These are phyloP conservation scores for Blastobotrys chiropterorum DNA, from an alignment of 805 yeast species.

Conservation along the genomic window DNA sequence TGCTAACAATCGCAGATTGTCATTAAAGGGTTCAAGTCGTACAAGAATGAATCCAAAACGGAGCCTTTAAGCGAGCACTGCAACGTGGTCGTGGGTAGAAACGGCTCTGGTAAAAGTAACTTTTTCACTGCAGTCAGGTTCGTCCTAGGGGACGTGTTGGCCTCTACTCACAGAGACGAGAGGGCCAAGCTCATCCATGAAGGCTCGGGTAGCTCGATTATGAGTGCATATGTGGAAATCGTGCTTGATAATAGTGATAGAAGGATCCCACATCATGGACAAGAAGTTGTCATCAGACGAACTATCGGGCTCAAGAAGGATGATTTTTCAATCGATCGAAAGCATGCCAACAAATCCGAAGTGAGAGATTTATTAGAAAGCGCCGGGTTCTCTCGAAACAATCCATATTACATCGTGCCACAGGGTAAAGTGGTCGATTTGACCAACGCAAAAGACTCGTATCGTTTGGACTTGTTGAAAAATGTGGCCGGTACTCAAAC, in stretches of 20 bases:
- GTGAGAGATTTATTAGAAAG: constrained; percentile 76
- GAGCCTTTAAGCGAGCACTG: constrained; percentile 73
- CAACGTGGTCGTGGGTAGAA: constrained; percentile 82
- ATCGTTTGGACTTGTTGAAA: constrained; percentile 69
- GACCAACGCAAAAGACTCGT: constrained; percentile 83
- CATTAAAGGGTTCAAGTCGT: constrained; percentile 91
- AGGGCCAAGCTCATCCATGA: constrained; percentile 84
- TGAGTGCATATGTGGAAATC: constrained; percentile 91
- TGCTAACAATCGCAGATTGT: constrained; percentile 37
- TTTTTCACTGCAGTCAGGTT: constrained; percentile 92
- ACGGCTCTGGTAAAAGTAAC: constrained; percentile 96
- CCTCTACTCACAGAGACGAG: constrained; percentile 72
- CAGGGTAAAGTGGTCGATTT: constrained; percentile 87
- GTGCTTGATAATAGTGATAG: constrained; percentile 75
- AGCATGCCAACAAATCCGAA: constrained; percentile 72
- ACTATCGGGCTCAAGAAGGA: constrained; percentile 92
- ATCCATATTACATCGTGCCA: constrained; percentile 94
- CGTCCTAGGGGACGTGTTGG: constrained; percentile 84
- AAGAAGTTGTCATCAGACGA: constrained; percentile 70
- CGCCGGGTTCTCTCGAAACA: constrained; percentile 85
- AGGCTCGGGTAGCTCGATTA: constrained; percentile 68
- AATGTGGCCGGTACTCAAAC: constrained; percentile 95
- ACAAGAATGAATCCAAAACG: constrained; percentile 72
- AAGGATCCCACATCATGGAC: constrained; percentile 62
- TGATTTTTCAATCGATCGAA: constrained; percentile 79